phyloP scores from a whole-genome alignment of 768 basidiomycete genomes.

The Chalciporus pseudorubinellus region DNA sequence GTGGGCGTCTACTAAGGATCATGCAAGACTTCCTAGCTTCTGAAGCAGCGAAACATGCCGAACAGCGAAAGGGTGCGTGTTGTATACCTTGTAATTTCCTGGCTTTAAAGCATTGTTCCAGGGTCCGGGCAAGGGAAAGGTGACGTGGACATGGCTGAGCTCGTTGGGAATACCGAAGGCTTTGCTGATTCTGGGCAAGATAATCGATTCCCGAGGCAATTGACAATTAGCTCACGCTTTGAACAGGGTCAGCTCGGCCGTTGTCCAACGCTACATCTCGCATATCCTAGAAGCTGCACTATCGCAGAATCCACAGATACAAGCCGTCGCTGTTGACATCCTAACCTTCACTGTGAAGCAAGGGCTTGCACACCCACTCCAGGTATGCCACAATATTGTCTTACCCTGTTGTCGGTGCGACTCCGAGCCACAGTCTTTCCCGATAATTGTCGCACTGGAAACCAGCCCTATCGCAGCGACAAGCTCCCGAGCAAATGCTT shows the following conservation, averaged over 20 bases:
- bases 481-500: slow-evolving; percentile 70
- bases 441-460: slow-evolving; percentile 90
- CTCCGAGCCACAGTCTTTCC: slow-evolving; percentile 69
- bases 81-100: not conserved
- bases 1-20: slow-evolving; percentile 75
- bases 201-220: not conserved
- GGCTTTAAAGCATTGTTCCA: not conserved
- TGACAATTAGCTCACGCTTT: not conserved
- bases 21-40: slow-evolving; percentile 90
- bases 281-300: slow-evolving; percentile 81
- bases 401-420: not conserved
- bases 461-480: slow-evolving; percentile 64
- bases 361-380: slow-evolving; percentile 92
- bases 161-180: slow-evolving; percentile 92
- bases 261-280: slow-evolving; percentile 88
- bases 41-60: slow-evolving; percentile 74
- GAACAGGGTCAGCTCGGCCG: slow-evolving; percentile 84
- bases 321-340: slow-evolving; percentile 85
- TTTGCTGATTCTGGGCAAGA: slow-evolving; percentile 96
- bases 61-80: slow-evolving; percentile 61
- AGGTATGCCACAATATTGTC: slow-evolving; percentile 45
- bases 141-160: slow-evolving; percentile 82
- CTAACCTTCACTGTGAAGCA: slow-evolving; percentile 92
- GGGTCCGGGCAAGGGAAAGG: slow-evolving; percentile 22
- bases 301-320: slow-evolving; percentile 66